phyloP scores from a whole-genome alignment of 177 flowering plant genomes.

The Vitis hybrid region DNA sequence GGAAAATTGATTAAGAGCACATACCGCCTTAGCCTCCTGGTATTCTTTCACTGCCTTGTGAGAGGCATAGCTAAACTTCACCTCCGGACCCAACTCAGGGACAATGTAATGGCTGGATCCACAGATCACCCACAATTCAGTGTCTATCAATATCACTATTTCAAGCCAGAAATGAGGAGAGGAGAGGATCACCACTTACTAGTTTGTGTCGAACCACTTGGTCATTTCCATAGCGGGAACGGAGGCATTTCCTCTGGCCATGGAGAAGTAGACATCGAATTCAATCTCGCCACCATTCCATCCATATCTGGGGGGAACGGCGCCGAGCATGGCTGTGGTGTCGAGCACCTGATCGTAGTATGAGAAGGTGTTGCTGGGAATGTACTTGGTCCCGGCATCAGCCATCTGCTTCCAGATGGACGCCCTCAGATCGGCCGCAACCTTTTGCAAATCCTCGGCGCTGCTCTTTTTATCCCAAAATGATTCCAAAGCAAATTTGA shows the following conservation, averaged over 20 bases:
- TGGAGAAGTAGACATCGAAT: slow-evolving; percentile 75
- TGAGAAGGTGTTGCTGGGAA: slow-evolving; percentile 83
- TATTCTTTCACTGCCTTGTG: slow-evolving; percentile 89
- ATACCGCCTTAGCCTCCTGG: slow-evolving; percentile 91
- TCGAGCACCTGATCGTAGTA: slow-evolving; percentile 83
- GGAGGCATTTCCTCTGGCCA: slow-evolving; percentile 87
- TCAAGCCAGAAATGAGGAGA: neutral
- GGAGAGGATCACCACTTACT: slow-evolving; percentile 50
- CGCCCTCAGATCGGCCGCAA: slow-evolving; percentile 62
- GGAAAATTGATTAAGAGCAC: slow-evolving; percentile 11
- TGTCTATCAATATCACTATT: neutral
- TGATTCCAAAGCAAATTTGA: slow-evolving; percentile 82
- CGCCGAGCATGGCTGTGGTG: slow-evolving; percentile 79
- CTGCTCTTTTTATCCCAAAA: slow-evolving; percentile 84
- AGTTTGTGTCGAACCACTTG: slow-evolving; percentile 96
- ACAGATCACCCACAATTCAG: slow-evolving; percentile 8
- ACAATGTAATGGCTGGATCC: slow-evolving; percentile 79
- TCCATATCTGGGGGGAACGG: slow-evolving; percentile 72
- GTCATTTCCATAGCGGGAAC: slow-evolving; percentile 95
- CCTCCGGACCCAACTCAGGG: slow-evolving; percentile 85
- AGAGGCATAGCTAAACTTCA: slow-evolving; percentile 74
- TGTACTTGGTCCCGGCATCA: slow-evolving; percentile 70
- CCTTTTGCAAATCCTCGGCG: slow-evolving; percentile 73
- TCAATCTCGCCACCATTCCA: slow-evolving; percentile 79
- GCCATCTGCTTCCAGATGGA: slow-evolving; percentile 91